Evolutionary conservation across 495 filamentous ascomycete species (phyloP), one percentile per base, ranked within the genome.

Genomic region (Trichoderma reesei): DNA sequence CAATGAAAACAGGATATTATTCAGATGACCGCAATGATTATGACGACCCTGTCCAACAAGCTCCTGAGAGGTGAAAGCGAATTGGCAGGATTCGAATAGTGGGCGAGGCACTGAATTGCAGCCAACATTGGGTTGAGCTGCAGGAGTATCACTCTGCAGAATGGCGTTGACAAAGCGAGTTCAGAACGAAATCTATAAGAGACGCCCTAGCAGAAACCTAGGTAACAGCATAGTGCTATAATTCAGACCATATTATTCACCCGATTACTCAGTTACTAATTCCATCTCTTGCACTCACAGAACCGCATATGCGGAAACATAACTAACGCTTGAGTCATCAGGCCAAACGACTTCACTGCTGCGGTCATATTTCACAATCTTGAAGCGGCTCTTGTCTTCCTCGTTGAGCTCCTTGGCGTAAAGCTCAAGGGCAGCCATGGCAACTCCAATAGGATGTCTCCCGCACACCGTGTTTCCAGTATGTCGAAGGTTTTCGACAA

Each of bases 381-480:
- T 86, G 74, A 96, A 96, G 38, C 86, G 85, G 71, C 82, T 81
- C 36, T 77, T 77, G 2, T 64, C 63, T 14, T 68, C 70, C 9
- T 70, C 73, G 34, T 70, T 71, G 13, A 71, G 68, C 16, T 71
- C 74, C 51, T 75, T 68, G 3, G 73, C 67, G 64, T 88, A 69
- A 46, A 72, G 72, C 75, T 97, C 92, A 65, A 96, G 71, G 0
- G 86, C 92, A 2, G 91, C 91, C 89, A 99, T 90, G 11, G 95
- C 82, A 13, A 99, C 88, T 0, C 95, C 92, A 68, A 99, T 98
- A 0, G 94, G 94, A 80, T 99, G 95, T 48, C 92, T 79, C 60
- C 94, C 94, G 68, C 94, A 99, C 37, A 99, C 91, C 1, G 94
- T 97, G 68, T 99, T 99, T 41, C 83, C 85, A 0, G 92, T 98